Percentiles rank a stretch among this genome's conserved stretches.
phyloP scores from a whole-genome alignment of 208 protist species.

The Naegleria lovaniensis region DNA sequence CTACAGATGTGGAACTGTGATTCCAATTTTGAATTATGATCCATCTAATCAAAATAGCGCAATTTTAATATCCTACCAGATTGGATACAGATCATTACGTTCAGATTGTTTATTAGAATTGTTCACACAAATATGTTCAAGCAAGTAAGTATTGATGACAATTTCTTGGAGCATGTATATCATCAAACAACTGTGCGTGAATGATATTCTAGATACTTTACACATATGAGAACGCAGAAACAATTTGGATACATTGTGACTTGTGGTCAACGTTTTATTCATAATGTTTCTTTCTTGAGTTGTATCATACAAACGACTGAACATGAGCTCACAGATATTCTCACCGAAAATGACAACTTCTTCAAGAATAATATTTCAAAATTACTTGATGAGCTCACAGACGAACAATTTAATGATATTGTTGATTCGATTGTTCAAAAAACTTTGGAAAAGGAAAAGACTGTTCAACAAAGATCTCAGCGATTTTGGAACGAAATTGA shows the following conservation, averaged over 20 bases:
- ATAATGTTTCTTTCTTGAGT: conserved; percentile 26
- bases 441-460: conserved; percentile 30
- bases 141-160: no score
- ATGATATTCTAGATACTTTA: conserved; percentile 55
- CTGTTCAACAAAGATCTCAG: not conserved
- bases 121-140: not conserved
- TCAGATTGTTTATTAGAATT: not conserved
- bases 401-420: conserved; percentile 28
- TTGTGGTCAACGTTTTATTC: not conserved
- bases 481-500: conserved; percentile 30
- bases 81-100: not conserved
- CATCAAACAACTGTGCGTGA: no score
- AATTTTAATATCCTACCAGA: not conserved
- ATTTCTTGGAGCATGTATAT: no score
- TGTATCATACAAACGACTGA: conserved; percentile 25
- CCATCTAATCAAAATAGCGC: not conserved
- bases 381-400: conserved; percentile 11
- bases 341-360: conserved; percentile 7
- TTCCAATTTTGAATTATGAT: not conserved
- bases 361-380: not conserved
- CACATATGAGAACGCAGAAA: conserved; percentile 62
- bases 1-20: not conserved
- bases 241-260: conserved; percentile 66
- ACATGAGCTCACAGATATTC: conserved; percentile 27
- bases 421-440: conserved; percentile 9